These are phyloP conservation scores for Saussurea involucrata DNA, from an alignment of 129 eudicot species.

Conservation along the genomic window DNA sequence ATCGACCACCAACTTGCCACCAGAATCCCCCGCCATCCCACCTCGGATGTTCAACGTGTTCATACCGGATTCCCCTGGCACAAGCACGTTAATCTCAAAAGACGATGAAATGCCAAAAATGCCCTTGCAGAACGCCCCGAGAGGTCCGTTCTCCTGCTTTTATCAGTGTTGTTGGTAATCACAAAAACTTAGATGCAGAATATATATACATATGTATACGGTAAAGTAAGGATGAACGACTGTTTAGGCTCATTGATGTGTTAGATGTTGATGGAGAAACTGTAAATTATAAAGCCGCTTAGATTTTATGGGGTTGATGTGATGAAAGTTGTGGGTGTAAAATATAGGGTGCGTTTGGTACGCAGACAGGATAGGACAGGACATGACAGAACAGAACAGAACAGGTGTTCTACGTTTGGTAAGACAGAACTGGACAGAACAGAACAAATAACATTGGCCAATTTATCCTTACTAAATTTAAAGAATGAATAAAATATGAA, in stretches of 20 bases:
- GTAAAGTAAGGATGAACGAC: neutral
- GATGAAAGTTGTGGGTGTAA: constrained; percentile 21
- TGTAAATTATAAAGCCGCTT: constrained; percentile 22
- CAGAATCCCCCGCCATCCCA: constrained; percentile 42
- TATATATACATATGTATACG: neutral
- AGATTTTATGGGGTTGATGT: constrained; percentile 15
- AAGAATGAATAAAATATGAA: too few species aligned
- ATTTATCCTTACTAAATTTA: too few species aligned
- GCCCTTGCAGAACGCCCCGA: constrained; percentile 44
- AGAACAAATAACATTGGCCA: too few species aligned
- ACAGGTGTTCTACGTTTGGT: too few species aligned
- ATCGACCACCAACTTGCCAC: constrained; percentile 34
- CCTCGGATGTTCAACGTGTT: constrained; percentile 47
- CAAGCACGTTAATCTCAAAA: constrained; percentile 59
- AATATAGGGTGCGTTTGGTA: too few species aligned
- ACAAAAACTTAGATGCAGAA: neutral
- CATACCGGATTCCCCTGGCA: constrained; percentile 76
- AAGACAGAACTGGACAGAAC: too few species aligned
- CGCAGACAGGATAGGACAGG: too few species aligned
- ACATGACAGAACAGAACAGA: too few species aligned
- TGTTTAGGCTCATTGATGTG: neutral
- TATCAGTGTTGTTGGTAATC: constrained; percentile 46
- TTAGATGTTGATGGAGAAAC: constrained; percentile 16
- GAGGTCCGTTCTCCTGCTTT: constrained; percentile 60
- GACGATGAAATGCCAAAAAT: constrained; percentile 57